Evolutionary conservation across 2,329 filamentous ascomycete species (phyloP), one percentile per base, ranked within the genome.

Genomic region (Ampelomyces quisqualis): DNA sequence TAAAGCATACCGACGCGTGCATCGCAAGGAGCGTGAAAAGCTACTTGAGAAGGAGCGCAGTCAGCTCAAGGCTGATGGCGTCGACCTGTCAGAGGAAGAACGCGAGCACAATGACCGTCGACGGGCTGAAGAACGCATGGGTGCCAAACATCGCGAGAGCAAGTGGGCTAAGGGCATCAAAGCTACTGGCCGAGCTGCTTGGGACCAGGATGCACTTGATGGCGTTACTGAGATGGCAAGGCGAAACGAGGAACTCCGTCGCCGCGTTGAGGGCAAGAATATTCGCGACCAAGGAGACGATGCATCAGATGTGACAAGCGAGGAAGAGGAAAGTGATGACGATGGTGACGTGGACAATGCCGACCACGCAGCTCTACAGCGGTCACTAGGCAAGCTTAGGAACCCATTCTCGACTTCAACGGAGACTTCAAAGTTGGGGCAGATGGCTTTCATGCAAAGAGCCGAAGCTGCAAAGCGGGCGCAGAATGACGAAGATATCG

Each of bases 361-460:
- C 5, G 79, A 69, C 28, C 50, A 56, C 6, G 22, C 73, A 13
- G 53, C 51, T 21, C 41, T 70, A 7, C 56, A 65, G 24, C 55
- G 54, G 9, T 64, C 67, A 32, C 56, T 70, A 6, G 47, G 72
- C 19, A 68, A 67, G 33, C 47, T 69, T 5, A 57, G 73, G 28
- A 67, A 70, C 40, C 82, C 81, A 28, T 65, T 64, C 35, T 80
- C n/a, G n/a, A n/a, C n/a, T n/a, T n/a, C 79, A 1, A 82, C 81
- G 4, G 81, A 80, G 14, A 47, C 59, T 24, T 84, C 84, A 10
- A 85, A 81, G 55, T 72, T 98, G 5, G 82, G 88, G 68, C 79
- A 80, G 36, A 89, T 98, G 85, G 88, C 88, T 47, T 98, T 98
- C 65, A 97, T 98, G 93, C 82, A 85, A 58, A 89, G 85, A 53